Conservation (phyloP, 352 stramenopile species). For the Phytophthora hybrid region DNA sequence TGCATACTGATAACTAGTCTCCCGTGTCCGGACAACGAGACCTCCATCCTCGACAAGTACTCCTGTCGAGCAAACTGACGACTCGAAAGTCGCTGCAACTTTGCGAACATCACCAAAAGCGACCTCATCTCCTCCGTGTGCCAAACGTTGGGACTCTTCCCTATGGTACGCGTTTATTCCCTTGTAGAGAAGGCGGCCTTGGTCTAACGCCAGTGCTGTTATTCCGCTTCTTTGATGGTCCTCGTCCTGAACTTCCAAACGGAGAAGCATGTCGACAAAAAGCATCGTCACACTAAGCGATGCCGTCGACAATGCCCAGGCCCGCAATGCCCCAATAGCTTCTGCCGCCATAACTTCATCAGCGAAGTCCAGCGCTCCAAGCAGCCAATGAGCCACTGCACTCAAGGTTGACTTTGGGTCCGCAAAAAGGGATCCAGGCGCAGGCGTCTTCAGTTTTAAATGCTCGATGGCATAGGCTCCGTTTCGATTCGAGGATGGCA, state of each 20-base stretch:
- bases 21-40: constrained; percentile 75
- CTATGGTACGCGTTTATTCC: constrained; percentile 58
- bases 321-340: constrained; percentile 65
- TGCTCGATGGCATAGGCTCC: constrained; percentile 76
- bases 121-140: constrained; percentile 51
- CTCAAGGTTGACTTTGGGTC: constrained; percentile 66
- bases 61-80: constrained; percentile 78
- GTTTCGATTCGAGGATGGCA: constrained; percentile 70
- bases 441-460: constrained; percentile 67
- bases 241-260: constrained; percentile 23
- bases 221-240: constrained; percentile 20
- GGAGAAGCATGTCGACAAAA: constrained; percentile 77
- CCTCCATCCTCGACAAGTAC: constrained; percentile 84
- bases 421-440: constrained; percentile 63
- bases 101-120: constrained; percentile 69
- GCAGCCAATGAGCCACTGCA: constrained; percentile 72
- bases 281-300: constrained; percentile 74
- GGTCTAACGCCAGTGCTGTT: constrained; percentile 51
- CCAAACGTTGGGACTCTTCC: constrained; percentile 49
- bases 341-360: constrained; percentile 71
- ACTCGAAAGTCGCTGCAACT: constrained; percentile 81
- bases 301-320: constrained; percentile 82
- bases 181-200: constrained; percentile 52
- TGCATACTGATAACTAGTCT: constrained; percentile 91
- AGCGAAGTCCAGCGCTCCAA: constrained; percentile 50